Evolutionary conservation across 768 basidiomycete genomes (phyloP).

Genomic region (Termitomyces sp.): DNA sequence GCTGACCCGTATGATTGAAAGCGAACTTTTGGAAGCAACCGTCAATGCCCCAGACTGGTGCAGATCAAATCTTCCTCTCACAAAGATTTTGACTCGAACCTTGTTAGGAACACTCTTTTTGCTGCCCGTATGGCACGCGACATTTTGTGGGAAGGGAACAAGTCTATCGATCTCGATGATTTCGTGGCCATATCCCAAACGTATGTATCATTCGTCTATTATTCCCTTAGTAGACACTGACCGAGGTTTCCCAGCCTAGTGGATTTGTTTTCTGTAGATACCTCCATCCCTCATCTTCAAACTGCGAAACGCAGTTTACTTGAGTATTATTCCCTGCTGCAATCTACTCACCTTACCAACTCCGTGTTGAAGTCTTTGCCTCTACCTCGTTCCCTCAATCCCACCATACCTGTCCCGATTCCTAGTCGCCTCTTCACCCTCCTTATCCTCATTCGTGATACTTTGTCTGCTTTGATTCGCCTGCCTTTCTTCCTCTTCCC

Average conservation of each 20-base stretch:
- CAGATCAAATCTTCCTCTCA: conserved; percentile 15
- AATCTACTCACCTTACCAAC: conserved; percentile 80
- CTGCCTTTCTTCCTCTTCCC: conserved; percentile 91
- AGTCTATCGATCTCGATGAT: conserved; percentile 70
- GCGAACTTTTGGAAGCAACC: conserved; percentile 64
- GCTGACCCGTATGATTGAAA: conserved; percentile 71
- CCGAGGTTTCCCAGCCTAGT: conserved; percentile 53
- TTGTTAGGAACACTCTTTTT: conserved; percentile 78
- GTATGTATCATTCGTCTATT: conserved; percentile 41
- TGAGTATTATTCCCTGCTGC: conserved; percentile 83
- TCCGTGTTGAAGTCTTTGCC: conserved; percentile 79
- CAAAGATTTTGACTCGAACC: conserved; percentile 1
- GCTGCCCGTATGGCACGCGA: conserved; percentile 90
- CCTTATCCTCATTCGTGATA: conserved; percentile 71
- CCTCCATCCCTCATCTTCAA: conserved; percentile 53
- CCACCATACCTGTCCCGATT: conserved; percentile 62
- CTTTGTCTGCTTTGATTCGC: conserved; percentile 59
- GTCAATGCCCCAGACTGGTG: conserved; percentile 96
- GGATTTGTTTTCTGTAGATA: conserved; percentile 75
- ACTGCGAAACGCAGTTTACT: conserved; percentile 66
- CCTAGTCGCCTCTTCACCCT: conserved; percentile 84
- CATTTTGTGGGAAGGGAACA: conserved; percentile 84
- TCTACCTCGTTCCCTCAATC: conserved; percentile 79
- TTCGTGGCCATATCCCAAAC: conserved; percentile 86
- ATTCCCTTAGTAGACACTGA: conserved; percentile 6